Conservation (phyloP, 2,329 filamentous ascomycete species). For the Phoma sp. region DNA sequence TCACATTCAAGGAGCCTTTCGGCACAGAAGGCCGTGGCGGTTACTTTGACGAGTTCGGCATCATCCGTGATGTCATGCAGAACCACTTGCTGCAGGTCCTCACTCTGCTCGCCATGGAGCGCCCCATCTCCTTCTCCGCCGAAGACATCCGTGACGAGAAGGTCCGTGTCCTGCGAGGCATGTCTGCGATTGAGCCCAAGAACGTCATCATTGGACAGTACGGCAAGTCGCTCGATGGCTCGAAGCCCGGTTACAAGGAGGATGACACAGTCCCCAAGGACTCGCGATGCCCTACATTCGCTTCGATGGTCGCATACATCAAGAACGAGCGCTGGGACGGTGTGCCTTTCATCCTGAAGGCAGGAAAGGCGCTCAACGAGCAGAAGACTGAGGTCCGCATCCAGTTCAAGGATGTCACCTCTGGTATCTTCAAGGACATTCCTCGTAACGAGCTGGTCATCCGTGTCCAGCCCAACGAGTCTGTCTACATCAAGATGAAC, state of each 20-base stretch:
- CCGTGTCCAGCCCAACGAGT: constrained; percentile 98
- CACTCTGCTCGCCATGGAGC: constrained; percentile 96
- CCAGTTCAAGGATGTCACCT: constrained; percentile 99
- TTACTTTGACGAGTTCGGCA: constrained; percentile 99
- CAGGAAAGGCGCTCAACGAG: constrained; percentile 97
- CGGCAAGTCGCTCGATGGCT: constrained; percentile 92
- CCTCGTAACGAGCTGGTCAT: constrained; percentile 99
- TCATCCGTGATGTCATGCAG: constrained; percentile 99
- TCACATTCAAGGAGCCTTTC: constrained; percentile 99
- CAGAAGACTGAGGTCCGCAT: constrained; percentile 99
- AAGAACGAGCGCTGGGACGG: constrained; percentile 99
- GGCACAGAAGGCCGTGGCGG: constrained; percentile 97
- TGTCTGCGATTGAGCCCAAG: constrained; percentile 95
- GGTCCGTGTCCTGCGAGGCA: constrained; percentile 91
- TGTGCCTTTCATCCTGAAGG: constrained; percentile 99
- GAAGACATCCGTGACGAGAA: constrained; percentile 99
- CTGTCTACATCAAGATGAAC: constrained; percentile 99
- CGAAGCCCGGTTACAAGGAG: constrained; percentile 97
- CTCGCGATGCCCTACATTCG: constrained; percentile 97
- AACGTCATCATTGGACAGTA: constrained; percentile 99
- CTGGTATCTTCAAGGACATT: constrained; percentile 99
- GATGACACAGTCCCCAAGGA: constrained; percentile 98
- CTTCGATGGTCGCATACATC: constrained; percentile 95
- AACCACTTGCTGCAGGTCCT: constrained; percentile 97
- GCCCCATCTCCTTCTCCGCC: constrained; percentile 95